Evolutionary conservation across 1,139 yeast species (phyloP).

Genomic region (Candida sanyaensis): DNA sequence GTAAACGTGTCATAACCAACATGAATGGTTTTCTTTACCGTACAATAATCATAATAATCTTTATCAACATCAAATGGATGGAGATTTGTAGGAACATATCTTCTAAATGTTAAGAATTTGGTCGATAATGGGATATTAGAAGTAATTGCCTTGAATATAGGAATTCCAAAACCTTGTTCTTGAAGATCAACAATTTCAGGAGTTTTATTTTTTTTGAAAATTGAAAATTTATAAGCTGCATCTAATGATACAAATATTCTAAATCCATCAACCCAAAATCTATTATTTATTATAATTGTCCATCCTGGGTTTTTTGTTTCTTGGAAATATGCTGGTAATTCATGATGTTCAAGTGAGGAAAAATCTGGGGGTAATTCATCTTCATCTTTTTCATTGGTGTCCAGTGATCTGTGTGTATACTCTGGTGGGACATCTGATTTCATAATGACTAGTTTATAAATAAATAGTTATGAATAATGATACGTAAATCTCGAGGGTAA

Average conservation of each 20-base stretch:
- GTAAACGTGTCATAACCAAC: slow-evolving; percentile 12
- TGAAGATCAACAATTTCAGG: slow-evolving; percentile 10
- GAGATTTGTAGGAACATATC: slow-evolving; percentile 9
- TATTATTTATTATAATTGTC: slow-evolving; percentile 12
- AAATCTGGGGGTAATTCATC: slow-evolving; percentile 5
- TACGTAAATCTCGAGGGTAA: no score
- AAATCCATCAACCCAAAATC: slow-evolving; percentile 13
- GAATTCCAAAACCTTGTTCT: slow-evolving; percentile 13
- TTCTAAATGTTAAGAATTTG: slow-evolving; percentile 12
- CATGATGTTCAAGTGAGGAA: background rate
- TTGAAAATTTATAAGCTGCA: slow-evolving; percentile 11
- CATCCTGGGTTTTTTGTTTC: slow-evolving; percentile 8
- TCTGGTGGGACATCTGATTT: slow-evolving; percentile 6
- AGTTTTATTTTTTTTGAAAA: slow-evolving; percentile 9
- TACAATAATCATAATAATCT: slow-evolving; percentile 14
- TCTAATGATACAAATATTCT: slow-evolving; percentile 14
- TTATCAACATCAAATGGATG: slow-evolving; percentile 13
- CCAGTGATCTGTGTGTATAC: slow-evolving; percentile 4
- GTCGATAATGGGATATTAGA: slow-evolving; percentile 6
- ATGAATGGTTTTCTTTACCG: slow-evolving; percentile 9
- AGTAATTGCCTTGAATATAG: slow-evolving; percentile 13
- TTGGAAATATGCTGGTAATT: slow-evolving; percentile 11
- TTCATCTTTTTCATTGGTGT: background rate
- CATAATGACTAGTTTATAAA: no score
- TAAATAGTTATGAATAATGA: no score